Conservation (phyloP, 2,329 filamentous ascomycete genomes). For the Monilinia fructicola region DNA sequence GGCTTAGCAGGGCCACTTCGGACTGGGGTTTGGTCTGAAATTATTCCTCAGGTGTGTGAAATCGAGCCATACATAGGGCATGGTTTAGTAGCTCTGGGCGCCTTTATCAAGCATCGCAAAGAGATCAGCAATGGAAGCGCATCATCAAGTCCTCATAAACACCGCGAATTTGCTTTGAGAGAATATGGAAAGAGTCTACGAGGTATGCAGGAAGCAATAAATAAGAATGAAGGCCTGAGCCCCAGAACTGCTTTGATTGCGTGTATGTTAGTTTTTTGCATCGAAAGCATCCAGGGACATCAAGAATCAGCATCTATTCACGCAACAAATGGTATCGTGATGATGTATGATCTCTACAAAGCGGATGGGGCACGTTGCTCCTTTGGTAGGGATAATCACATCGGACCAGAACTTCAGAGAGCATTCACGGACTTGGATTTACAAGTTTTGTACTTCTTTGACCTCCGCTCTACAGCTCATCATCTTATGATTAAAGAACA, state of each 20-base stretch:
- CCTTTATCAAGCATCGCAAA: conserved; percentile 24
- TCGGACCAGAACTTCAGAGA: conserved; percentile 10
- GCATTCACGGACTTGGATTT: conserved; percentile 20
- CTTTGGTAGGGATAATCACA: not conserved
- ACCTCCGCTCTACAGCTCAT: not conserved
- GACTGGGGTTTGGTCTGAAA: conserved; percentile 26
- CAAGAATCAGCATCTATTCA: conserved; percentile 24
- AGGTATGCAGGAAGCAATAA: conserved; percentile 18
- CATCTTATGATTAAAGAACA: conserved; percentile 10
- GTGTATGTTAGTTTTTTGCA: conserved; percentile 24
- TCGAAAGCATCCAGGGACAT: conserved; percentile 25
- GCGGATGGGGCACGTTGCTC: not conserved
- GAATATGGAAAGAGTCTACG: conserved; percentile 22
- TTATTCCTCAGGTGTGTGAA: conserved; percentile 30
- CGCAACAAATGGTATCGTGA: conserved; percentile 17
- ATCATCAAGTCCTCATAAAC: not conserved
- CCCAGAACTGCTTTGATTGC: conserved; percentile 20
- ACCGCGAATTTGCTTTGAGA: conserved; percentile 20
- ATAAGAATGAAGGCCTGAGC: not conserved
- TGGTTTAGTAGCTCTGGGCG: conserved; percentile 30
- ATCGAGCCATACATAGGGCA: conserved; percentile 28
- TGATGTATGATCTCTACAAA: conserved; percentile 11
- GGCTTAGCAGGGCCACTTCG: conserved; percentile 27
- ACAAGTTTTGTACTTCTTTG: conserved; percentile 22
- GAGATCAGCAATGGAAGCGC: not conserved